phyloP scores from a whole-genome alignment of 345 rosid genomes.

The Rubroshorea leprosula region DNA sequence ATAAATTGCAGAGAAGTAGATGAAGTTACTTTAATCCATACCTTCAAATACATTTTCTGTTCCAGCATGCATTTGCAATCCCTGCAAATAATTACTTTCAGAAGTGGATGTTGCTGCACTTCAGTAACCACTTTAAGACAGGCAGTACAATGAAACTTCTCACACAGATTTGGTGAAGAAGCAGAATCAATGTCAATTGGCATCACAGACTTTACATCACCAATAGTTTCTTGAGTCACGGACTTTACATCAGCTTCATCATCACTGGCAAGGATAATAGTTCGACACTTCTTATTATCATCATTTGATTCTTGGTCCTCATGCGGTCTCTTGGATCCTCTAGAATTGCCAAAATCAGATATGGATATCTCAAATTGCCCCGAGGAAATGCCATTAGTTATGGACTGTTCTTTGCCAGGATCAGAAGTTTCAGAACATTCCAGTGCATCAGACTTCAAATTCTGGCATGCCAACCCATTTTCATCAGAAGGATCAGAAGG shows the following conservation, averaged over 20 bases:
- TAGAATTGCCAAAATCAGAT: conserved; percentile 24
- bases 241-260: conserved; percentile 30
- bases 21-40: conserved; percentile 25
- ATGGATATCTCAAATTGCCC: conserved; percentile 25
- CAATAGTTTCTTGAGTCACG: neutral
- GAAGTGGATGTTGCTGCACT: conserved; percentile 74
- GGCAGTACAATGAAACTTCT: conserved; percentile 65
- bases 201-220: too few species aligned
- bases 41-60: conserved; percentile 61
- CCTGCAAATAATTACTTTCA: conserved; percentile 79
- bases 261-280: conserved; percentile 33
- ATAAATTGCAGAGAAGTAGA: neutral
- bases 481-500: conserved; percentile 24
- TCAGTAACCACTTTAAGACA: conserved; percentile 55
- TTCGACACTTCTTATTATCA: conserved; percentile 40
- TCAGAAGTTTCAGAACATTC: conserved; percentile 20
- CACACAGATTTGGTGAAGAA: conserved; percentile 27
- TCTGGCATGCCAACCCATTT: conserved; percentile 18
- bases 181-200: conserved; percentile 17
- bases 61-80: conserved; percentile 72
- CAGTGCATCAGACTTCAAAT: conserved; percentile 24
- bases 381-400: conserved; percentile 29
- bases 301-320: conserved; percentile 32
- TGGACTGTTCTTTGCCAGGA: conserved; percentile 21
- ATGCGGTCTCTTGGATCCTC: conserved; percentile 35